Conservation (phyloP, 2,329 filamentous ascomycete species). For the Emergomyces orientalis region DNA sequence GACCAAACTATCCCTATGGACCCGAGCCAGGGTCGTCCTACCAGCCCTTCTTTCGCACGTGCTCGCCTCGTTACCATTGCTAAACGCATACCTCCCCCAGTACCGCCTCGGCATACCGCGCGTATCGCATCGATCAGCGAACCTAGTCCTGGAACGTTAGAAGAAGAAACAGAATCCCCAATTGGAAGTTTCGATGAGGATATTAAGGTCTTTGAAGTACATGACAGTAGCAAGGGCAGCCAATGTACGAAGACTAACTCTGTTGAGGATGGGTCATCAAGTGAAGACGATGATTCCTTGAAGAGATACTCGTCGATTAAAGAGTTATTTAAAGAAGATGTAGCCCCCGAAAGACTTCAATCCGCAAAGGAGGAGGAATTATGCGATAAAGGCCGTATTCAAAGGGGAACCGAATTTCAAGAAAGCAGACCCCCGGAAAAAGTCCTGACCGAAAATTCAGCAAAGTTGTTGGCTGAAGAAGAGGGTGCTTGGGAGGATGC, state of each 20-base stretch:
- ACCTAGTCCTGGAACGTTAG: not conserved
- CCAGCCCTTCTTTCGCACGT: conserved; percentile 60
- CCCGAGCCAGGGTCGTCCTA: conserved; percentile 44
- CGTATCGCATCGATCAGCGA: not conserved
- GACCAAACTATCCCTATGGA: conserved; percentile 44
- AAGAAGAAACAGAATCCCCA: not conserved
- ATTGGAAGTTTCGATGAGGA: conserved; percentile 21
- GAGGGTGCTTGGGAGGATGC: not conserved
- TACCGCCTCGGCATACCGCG: conserved; percentile 51
- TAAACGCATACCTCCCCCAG: conserved; percentile 58
- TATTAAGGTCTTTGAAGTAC: conserved; percentile 22
- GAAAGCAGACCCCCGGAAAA: not conserved
- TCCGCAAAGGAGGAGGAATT: not conserved
- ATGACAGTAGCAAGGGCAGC: conserved; percentile 46
- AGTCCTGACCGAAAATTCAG: too few species aligned
- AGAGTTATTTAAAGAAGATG: not conserved
- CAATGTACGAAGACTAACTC: not conserved
- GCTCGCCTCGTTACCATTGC: conserved; percentile 77
- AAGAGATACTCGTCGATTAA: not conserved
- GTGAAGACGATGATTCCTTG: not conserved
- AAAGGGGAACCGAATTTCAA: not conserved
- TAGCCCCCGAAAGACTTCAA: not conserved
- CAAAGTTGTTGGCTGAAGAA: not conserved
- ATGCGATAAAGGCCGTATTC: not conserved
- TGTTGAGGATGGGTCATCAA: not conserved